Evolutionary conservation across 176 grass and related monocot genomes (phyloP).

Genomic region (Musa acuminata): DNA sequence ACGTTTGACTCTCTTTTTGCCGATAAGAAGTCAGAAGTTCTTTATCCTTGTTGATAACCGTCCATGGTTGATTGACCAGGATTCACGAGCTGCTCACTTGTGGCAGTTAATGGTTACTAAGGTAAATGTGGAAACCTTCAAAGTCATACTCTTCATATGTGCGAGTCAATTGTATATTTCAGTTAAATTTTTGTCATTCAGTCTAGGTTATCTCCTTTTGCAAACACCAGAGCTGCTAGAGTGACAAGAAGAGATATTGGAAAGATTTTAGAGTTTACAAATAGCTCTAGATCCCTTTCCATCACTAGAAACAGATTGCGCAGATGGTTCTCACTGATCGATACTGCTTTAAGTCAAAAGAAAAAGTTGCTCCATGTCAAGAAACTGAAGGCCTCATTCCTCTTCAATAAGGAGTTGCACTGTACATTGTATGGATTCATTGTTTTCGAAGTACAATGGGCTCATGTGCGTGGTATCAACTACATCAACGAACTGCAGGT

Average conservation of each 20-base stretch:
- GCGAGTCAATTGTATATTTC: not conserved
- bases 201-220: slow-evolving; percentile 85
- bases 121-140: slow-evolving; percentile 32
- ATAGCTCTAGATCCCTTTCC: slow-evolving; percentile 34
- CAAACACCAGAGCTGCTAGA: slow-evolving; percentile 58
- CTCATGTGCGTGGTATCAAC: slow-evolving; percentile 75
- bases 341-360: slow-evolving; percentile 67
- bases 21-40: slow-evolving; percentile 56
- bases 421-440: slow-evolving; percentile 89
- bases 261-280: slow-evolving; percentile 41
- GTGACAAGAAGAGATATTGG: slow-evolving; percentile 45
- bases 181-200: slow-evolving; percentile 31
- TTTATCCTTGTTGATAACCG: slow-evolving; percentile 74
- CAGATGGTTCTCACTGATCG: slow-evolving; percentile 81
- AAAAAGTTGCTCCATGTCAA: slow-evolving; percentile 62
- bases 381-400: slow-evolving; percentile 62
- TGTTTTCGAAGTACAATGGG: slow-evolving; percentile 85
- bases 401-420: slow-evolving; percentile 79
- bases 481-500: slow-evolving; percentile 99
- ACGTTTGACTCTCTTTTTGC: slow-evolving; percentile 69
- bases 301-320: slow-evolving; percentile 35
- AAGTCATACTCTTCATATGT: not conserved
- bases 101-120: slow-evolving; percentile 99
- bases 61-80: slow-evolving; percentile 73
- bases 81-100: slow-evolving; percentile 66